Base-by-base conservation (phyloP, 2,329 filamentous ascomycete species). In the Cladophialophora immunda region DNA sequence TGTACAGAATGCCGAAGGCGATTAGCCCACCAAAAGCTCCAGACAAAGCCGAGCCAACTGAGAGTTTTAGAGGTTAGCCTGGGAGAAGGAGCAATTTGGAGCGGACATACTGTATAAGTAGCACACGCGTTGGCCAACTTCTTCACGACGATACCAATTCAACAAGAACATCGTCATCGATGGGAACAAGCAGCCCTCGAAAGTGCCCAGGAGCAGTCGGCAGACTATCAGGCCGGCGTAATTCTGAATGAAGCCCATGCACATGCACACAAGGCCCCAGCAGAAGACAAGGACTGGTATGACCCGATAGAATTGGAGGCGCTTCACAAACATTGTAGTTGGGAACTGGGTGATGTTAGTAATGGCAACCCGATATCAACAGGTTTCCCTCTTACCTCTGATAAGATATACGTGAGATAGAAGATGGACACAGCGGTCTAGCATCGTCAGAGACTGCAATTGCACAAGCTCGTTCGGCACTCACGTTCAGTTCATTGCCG, bases 191-290 rank as follows among this genome's bases (percentile, higher is more conserved):
- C 55, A 66, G 50, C 64, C 64, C 71, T 89, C 87, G 72, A 88
- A 88, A 0, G 84, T 77, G 15, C 87, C 87, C 2, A 89, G 77
- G 61, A 88, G 81, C 69, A 88, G 83, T 3, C 87, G 79, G 9
- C 83, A 81, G 2, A 80, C 80, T 73, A 88, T 79, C 41, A 89
- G 75, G 0, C 79, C 78, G 0, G 74, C 74, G 71, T 87, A 89
- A 36, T 76, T 81, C n/a, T 79, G 78, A 3, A 84, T 82, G 54
- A 84, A 83, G 0, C 84, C 81, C 83, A 87, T 86, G 38, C 80
- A 78, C 0, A 83, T 76, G 41, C 86, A 75, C 0, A 83, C 82
- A 4, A 82, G 81, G 17, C 83, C 84, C 81, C 85, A 87, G 50
- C 79, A 78, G 61, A 87, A 78, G 0, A 83, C 79, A 71, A 84